phyloP scores from a whole-genome alignment of 805 yeast genomes.

The Yarrowia bubula region DNA sequence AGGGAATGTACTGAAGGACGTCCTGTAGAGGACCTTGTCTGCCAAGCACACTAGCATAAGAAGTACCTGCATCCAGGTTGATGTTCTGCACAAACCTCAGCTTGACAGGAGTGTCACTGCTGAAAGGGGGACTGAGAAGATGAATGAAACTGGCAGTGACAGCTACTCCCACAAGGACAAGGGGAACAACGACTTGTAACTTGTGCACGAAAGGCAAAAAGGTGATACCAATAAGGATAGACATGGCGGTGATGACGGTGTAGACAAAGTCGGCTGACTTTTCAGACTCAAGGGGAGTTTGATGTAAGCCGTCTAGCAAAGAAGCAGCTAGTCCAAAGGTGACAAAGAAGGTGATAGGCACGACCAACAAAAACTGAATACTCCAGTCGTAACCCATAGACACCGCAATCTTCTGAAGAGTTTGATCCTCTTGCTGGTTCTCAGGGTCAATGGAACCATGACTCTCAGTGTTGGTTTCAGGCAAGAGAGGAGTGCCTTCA shows the following conservation, averaged over 20 bases:
- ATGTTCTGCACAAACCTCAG: slow-evolving; percentile 65
- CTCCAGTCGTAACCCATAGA: slow-evolving; percentile 64
- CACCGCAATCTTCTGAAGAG: neutral
- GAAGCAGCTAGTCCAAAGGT: slow-evolving; percentile 56
- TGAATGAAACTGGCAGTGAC: slow-evolving; percentile 40
- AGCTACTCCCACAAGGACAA: slow-evolving; percentile 43
- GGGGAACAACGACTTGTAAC: slow-evolving; percentile 52
- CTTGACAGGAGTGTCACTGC: slow-evolving; percentile 62
- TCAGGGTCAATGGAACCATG: neutral
- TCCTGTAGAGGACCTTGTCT: slow-evolving; percentile 29
- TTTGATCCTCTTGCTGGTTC: slow-evolving; percentile 3
- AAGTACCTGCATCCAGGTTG: slow-evolving; percentile 44
- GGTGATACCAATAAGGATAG: slow-evolving; percentile 48
- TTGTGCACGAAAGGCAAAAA: slow-evolving; percentile 69
- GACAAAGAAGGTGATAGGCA: slow-evolving; percentile 60
- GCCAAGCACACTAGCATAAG: slow-evolving; percentile 28
- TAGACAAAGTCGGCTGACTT: slow-evolving; percentile 45
- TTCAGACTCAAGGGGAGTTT: slow-evolving; percentile 67
- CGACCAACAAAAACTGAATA: slow-evolving; percentile 63
- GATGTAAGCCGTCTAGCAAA: slow-evolving; percentile 61
- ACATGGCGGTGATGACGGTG: slow-evolving; percentile 39
- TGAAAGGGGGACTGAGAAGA: slow-evolving; percentile 53
- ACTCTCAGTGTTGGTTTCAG: slow-evolving; percentile 21
- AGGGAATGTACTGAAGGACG: slow-evolving; percentile 31
- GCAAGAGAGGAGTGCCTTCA: slow-evolving; percentile 21